phyloP scores from a whole-genome alignment of 257 asterid species.

The Solanum lycopersicoides region DNA sequence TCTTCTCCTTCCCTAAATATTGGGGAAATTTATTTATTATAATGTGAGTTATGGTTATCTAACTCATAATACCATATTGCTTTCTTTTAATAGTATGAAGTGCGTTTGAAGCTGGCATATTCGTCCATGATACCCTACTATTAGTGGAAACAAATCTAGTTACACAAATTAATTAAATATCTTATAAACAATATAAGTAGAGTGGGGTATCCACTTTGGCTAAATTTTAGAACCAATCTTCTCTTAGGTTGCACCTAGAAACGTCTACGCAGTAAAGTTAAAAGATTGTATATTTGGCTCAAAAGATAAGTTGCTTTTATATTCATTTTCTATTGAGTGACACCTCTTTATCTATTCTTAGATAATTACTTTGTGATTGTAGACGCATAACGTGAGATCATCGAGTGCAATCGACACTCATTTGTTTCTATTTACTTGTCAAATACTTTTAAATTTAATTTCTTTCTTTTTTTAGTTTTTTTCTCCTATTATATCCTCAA shows the following conservation, averaged over 20 bases:
- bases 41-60: background rate
- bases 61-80: background rate
- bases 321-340: background rate
- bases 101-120: conserved; percentile 27
- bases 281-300: background rate
- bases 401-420: background rate
- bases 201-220: background rate
- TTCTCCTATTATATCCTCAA: background rate
- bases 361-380: background rate
- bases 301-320: conserved; percentile 8
- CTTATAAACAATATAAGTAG: background rate
- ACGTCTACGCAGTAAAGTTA: background rate
- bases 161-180: background rate
- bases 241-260: conserved; percentile 5
- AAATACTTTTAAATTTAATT: too few species aligned
- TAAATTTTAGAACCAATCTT: background rate
- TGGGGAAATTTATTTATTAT: background rate
- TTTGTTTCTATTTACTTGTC: too few species aligned
- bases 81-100: conserved; percentile 12
- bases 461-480: too few species aligned
- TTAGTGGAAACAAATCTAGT: conserved; percentile 32
- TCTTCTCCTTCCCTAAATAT: background rate
- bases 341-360: background rate
- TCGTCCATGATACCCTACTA: conserved; percentile 6
- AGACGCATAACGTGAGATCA: background rate